Conservation (phyloP, 768 basidiomycete genomes). For the Rhodotorula diobovata region DNA sequence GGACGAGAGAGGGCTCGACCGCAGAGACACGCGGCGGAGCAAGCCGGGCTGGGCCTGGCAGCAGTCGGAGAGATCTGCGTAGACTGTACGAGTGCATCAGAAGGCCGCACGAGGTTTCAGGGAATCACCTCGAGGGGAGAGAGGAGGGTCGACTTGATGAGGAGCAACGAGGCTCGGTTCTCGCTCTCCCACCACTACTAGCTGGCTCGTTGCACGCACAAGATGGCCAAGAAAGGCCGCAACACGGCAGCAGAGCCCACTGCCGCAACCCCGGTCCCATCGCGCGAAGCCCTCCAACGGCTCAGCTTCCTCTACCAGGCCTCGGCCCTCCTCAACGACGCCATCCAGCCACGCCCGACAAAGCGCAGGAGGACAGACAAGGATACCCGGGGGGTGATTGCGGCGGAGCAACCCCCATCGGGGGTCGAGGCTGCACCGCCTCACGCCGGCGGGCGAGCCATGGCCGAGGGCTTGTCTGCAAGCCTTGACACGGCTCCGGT, state of each 20-base stretch:
- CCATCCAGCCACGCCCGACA: conserved; percentile 51
- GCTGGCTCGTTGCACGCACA: too few species aligned
- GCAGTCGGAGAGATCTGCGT: too few species aligned
- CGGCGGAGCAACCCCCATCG: neutral
- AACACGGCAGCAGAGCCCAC: conserved; percentile 58
- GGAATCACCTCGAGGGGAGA: too few species aligned
- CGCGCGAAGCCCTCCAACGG: conserved; percentile 73
- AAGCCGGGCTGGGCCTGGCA: too few species aligned
- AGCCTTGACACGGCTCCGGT: neutral
- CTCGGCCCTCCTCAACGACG: conserved; percentile 60
- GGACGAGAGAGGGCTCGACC: too few species aligned
- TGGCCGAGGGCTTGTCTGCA: neutral
- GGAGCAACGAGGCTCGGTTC: neutral
- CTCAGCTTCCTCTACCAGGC: conserved; percentile 66
- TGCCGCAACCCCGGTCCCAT: conserved; percentile 50
- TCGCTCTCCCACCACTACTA: neutral
- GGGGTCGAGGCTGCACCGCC: too few species aligned
- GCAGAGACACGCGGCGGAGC: too few species aligned
- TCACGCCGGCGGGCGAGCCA: neutral
- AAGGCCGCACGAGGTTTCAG: too few species aligned
- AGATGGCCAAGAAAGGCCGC: conserved; percentile 65
- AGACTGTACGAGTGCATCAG: too few species aligned
- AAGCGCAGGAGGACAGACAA: neutral
- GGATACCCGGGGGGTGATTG: too few species aligned
- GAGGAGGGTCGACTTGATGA: too few species aligned